These are phyloP conservation scores for Elsinoe australis DNA, from an alignment of 2,329 filamentous ascomycete genomes.

Conservation along the genomic window DNA sequence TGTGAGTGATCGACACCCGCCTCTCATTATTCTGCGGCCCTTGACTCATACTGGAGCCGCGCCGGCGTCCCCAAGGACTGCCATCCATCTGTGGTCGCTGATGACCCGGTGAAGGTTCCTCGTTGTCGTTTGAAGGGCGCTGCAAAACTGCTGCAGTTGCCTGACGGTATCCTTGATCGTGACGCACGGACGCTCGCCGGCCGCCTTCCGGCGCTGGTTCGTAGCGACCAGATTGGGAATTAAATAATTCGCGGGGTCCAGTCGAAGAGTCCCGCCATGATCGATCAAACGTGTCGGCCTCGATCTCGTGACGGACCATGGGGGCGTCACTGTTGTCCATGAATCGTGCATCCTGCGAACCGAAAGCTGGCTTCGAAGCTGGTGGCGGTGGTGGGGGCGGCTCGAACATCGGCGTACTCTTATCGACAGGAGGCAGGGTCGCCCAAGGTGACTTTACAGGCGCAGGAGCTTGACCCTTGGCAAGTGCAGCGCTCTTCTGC, in stretches of 20 bases:
- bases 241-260: slow-evolving; percentile 71
- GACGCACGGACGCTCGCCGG: slow-evolving; percentile 60
- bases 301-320: slow-evolving; percentile 66
- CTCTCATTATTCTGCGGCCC: slow-evolving; percentile 60
- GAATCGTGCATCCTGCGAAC: slow-evolving; percentile 51
- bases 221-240: slow-evolving; percentile 90
- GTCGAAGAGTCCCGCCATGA: slow-evolving; percentile 66
- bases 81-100: slow-evolving; percentile 64
- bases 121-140: slow-evolving; percentile 54
- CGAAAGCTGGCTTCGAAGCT: slow-evolving; percentile 32
- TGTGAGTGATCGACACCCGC: slow-evolving; percentile 52
- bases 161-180: slow-evolving; percentile 60
- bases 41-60: slow-evolving; percentile 83
- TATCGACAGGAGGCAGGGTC: slow-evolving; percentile 73
- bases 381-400: slow-evolving; percentile 36
- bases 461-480: slow-evolving; percentile 61
- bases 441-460: slow-evolving; percentile 91
- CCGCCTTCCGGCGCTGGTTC: slow-evolving; percentile 68
- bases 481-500: slow-evolving; percentile 54
- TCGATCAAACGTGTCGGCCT: slow-evolving; percentile 86
- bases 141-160: slow-evolving; percentile 77
- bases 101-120: slow-evolving; percentile 79
- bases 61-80: slow-evolving; percentile 61
- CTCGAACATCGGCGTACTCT: slow-evolving; percentile 62
- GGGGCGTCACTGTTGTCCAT: slow-evolving; percentile 43